Base-by-base conservation (phyloP, 441 rosid genomes). In the Eruca vesicaria region DNA sequence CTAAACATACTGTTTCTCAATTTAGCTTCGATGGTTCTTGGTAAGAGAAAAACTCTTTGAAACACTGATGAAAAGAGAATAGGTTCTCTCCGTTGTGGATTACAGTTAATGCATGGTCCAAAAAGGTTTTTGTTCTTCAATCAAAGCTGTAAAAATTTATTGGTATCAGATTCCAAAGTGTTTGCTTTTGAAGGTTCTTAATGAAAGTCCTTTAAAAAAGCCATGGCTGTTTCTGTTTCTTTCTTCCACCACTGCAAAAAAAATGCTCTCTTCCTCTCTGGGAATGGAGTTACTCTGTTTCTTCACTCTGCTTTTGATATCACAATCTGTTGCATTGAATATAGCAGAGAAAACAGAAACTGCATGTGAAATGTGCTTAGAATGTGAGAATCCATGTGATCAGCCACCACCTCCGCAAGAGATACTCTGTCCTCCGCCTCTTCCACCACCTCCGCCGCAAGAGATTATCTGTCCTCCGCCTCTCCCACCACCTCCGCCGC, bases 381-480 rank as follows among this genome's bases (percentile, higher is more conserved):
- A 81, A 26, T 88, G 92, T 29, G 87, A 81, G 16, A 88, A 83
- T 63, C 89, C 91, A 18, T 89, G 91, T 74, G 81, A 73, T 21
- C 89, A 73, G 55, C 61, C 81, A 1, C 23, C 43, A 6, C 80
- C 80, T 6, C 59, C 62, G 11, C 35, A 6, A 26, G 61, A 56
- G 61, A 12, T 56, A 56, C 61, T 56, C 15, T 56, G 61, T 56
- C 33, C 61, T 56, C 61, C 61, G 6, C 32, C 33, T 0, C 33
- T 57, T 6, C 62, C 62, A 26, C 80, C 79, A 9, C 65, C 64
- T 4, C 77, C 79, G 6, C 78, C 79, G 20, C 19, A 2, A 7
- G 73, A 71, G 31, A n/a, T 77, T 0, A 6, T 77, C 3, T 77
- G 80, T 50, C 80, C 84, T 2, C 84, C 88, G 0, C 86, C 87